Evolutionary conservation across 371 early-diverging fungal genomes (phyloP).

Genomic region (Saksenaea oblongispora): DNA sequence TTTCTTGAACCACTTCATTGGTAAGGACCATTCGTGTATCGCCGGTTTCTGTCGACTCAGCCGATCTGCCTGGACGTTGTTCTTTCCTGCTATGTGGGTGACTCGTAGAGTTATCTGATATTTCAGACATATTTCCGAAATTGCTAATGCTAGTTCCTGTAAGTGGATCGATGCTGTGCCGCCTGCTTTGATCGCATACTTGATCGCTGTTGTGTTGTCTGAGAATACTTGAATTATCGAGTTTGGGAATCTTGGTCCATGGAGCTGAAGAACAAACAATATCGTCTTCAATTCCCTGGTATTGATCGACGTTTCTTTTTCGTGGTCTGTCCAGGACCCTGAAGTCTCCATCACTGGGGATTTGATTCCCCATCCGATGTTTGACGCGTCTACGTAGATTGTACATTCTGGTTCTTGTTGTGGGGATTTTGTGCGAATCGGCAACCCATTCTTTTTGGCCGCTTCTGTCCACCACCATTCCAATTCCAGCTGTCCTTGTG

Average conservation of each 20-base stretch:
- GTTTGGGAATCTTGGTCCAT: conserved; percentile 13
- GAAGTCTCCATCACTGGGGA: no score
- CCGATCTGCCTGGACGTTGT: conserved; percentile 15
- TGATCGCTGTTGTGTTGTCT: conserved; percentile 29
- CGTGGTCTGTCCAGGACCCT: conserved; percentile 20
- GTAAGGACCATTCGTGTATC: conserved; percentile 12
- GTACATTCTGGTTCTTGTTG: no score
- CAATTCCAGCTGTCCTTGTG: no score
- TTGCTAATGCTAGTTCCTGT: conserved; percentile 19
- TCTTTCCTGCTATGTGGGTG: conserved; percentile 18
- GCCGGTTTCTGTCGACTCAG: conserved; percentile 10
- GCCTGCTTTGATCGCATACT: conserved; percentile 20
- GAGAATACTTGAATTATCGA: conserved; percentile 11
- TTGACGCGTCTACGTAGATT: no score
- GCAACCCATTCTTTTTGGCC: no score
- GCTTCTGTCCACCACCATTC: no score
- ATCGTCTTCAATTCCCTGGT: conserved; percentile 24
- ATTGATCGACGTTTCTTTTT: conserved; percentile 18
- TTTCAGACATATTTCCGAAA: conserved; percentile 12
- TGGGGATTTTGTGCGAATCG: no score
- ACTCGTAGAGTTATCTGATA: conserved; percentile 5
- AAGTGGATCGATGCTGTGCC: conserved; percentile 16
- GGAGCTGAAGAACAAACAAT: conserved; percentile 11
- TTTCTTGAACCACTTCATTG: neutral
- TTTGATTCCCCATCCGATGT: no score